A percentile compares a stretch with the other conserved stretches of the same genome.
Conservation (phyloP, 495 filamentous ascomycete genomes). For the Penicillium paradoxum region DNA sequence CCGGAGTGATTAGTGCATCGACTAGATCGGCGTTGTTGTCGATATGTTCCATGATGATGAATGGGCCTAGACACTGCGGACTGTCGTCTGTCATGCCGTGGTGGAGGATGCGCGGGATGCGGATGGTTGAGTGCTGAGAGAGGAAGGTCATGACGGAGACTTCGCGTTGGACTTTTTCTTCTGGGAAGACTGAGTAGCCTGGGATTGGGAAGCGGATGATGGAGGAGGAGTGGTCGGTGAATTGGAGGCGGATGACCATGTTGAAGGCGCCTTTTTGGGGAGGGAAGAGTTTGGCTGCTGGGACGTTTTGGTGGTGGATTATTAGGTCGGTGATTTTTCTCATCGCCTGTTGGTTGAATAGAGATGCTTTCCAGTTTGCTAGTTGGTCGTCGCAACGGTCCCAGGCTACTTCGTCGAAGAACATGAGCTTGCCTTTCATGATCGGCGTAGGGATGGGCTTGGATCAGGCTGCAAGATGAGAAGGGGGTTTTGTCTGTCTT, state of each 20-base stretch:
- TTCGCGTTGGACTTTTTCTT: slow-evolving; percentile 36
- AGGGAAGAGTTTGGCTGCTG: background rate
- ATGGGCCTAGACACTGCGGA: slow-evolving; percentile 33
- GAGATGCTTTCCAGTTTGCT: background rate
- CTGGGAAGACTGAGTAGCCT: slow-evolving; percentile 15
- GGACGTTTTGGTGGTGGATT: background rate
- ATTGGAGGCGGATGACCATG: slow-evolving; percentile 4
- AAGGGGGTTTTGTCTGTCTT: background rate
- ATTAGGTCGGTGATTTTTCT: background rate
- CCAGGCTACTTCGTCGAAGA: slow-evolving; percentile 4
- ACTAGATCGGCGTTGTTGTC: slow-evolving; percentile 25
- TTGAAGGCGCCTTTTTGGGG: slow-evolving; percentile 4
- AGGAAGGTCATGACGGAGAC: slow-evolving; percentile 38
- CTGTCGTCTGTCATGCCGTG: slow-evolving; percentile 18
- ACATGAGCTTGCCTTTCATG: background rate
- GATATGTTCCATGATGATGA: slow-evolving; percentile 44
- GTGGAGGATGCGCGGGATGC: slow-evolving; percentile 33
- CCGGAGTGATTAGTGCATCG: slow-evolving; percentile 25
- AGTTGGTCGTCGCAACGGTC: background rate
- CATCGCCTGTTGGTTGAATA: background rate
- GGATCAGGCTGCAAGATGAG: no score
- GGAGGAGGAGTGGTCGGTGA: background rate
- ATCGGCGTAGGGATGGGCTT: background rate
- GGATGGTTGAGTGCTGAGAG: slow-evolving; percentile 33
- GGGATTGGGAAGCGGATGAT: slow-evolving; percentile 7